A percentile compares a stretch with the other conserved stretches of the same genome.
Conservation (phyloP, 2,329 filamentous ascomycete genomes). For the Sporothrix sp. region DNA sequence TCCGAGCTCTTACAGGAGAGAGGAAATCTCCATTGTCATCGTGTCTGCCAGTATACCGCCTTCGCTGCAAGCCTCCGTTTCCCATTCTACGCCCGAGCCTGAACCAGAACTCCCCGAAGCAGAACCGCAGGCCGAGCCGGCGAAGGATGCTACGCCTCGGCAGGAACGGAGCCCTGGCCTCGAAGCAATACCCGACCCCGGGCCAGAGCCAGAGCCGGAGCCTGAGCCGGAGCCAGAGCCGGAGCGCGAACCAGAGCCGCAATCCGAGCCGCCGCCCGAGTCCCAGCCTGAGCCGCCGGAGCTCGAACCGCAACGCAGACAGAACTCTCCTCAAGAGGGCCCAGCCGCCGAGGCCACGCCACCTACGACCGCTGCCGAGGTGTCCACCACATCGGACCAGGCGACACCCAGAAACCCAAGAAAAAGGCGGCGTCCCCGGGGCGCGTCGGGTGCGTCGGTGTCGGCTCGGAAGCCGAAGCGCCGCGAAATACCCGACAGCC, state of each 20-base stretch:
- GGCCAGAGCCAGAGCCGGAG: neutral
- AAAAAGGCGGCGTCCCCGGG: no score
- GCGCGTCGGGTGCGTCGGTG: no score
- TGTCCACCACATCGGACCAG: neutral
- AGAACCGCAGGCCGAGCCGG: no score
- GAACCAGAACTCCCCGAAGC: no score
- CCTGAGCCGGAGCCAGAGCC: neutral
- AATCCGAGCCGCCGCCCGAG: neutral
- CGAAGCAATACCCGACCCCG: neutral
- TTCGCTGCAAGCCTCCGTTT: neutral
- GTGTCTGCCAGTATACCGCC: neutral
- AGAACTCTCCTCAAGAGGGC: no score
- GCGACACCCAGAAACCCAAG: no score
- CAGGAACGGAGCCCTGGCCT: no score
- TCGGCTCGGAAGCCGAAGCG: no score
- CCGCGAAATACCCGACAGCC: constrained; percentile 6
- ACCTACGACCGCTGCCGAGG: no score
- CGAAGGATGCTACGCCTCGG: no score
- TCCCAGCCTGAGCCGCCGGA: neutral
- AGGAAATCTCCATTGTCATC: neutral
- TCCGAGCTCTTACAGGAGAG: neutral
- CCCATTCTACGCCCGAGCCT: neutral
- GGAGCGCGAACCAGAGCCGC: neutral
- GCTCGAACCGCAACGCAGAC: neutral
- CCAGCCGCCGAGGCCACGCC: no score